Percentiles rank a stretch among this genome's conserved stretches.
These are phyloP conservation scores for Ciborinia camelliae DNA, from an alignment of 2,329 filamentous ascomycete species.

Conservation along the genomic window DNA sequence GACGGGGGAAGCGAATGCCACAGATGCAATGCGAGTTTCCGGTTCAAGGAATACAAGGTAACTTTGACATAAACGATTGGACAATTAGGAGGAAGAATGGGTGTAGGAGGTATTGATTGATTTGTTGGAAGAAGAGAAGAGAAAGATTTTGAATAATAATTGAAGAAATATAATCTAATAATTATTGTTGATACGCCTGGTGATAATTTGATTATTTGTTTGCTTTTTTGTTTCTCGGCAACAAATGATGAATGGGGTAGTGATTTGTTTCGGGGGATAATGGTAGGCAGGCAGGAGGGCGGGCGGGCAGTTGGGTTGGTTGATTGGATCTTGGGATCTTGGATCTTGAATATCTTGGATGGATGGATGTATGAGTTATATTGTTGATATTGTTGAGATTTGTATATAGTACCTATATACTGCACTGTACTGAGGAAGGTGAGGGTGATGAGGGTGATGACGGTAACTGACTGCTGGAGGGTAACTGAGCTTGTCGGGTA, in stretches of 20 bases:
- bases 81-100: slow-evolving; percentile 6
- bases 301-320: neutral
- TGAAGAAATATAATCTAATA: too few relatives aligned
- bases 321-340: neutral
- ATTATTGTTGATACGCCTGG: too few relatives aligned
- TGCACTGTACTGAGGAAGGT: too few relatives aligned
- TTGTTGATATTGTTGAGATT: neutral
- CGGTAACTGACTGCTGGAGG: too few relatives aligned
- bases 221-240: neutral
- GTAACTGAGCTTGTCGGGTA: too few relatives aligned
- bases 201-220: neutral
- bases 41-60: slow-evolving; percentile 15
- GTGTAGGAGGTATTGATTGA: neutral
- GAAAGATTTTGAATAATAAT: neutral
- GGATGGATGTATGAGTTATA: too few relatives aligned
- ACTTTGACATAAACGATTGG: slow-evolving; percentile 18
- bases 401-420: too few relatives aligned
- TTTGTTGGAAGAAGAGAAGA: neutral
- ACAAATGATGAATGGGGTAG: neutral
- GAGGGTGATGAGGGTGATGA: too few relatives aligned
- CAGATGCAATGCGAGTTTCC: slow-evolving; percentile 20
- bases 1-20: slow-evolving; percentile 18
- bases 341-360: too few relatives aligned
- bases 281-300: neutral
- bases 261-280: too few relatives aligned